Base-by-base conservation (phyloP, 768 basidiomycete genomes). In the Tricholoma sp. region DNA sequence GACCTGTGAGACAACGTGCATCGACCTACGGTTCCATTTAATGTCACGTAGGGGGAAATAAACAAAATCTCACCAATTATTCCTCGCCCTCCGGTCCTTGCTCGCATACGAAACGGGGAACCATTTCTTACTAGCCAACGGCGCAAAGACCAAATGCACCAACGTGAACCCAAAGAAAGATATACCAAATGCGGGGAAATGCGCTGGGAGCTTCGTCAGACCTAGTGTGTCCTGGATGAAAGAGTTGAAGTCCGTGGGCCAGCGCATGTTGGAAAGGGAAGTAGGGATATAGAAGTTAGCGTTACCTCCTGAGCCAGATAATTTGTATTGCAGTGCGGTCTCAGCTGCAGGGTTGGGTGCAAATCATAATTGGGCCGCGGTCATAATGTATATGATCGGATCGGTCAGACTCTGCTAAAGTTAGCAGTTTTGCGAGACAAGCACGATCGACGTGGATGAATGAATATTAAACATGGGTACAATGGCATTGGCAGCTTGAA, bases 1-100 rank as follows among this genome's bases (percentile, higher is more conserved):
- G 1, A 83, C 73, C 62, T 91, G 83, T 0, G 92, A 91, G 22
- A 86, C 83, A 32, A 86, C 74, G 59, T 84, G 89, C 56, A 84
- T 81, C 49, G 81, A 78, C 88, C 88, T 90, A 49, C 24, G 3
- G 24, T 5, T 27, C 24, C 24, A 3, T 3, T 27, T 27, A 27
- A 27, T 27, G 24, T 5, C 24, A 27, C 24, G 5, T 27, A 27
- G 24, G 24, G 24, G 5, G 24, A 27, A 27, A 27, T 27, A 27
- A 27, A 32, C 21, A 27, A 29, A 24, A 21, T 71, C 78, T 31
- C 54, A 87, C 87, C 88, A 89, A 59, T 81, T 85, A 63, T 83
- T 85, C 60, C 76, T 74, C 1, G 76, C 79, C 50, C 74, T 71
- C 59, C 67, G 72, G 34, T 72, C 68, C 12, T 81, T 76, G 56